Evolutionary conservation across 331 rosid genomes (phyloP).

Genomic region (Quercus phellos): DNA sequence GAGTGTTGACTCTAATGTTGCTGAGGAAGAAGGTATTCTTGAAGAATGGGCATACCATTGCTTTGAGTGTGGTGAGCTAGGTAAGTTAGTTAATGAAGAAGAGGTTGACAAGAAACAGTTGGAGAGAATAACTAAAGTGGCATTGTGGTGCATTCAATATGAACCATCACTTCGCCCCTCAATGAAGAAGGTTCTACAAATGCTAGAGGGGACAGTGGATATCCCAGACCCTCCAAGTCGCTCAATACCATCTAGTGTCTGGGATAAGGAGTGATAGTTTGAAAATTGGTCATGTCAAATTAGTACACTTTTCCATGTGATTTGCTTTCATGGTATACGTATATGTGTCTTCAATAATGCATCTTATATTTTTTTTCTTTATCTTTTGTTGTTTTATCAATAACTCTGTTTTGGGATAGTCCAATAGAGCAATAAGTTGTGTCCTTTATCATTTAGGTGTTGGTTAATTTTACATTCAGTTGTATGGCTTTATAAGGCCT

Average conservation of each 20-base stretch:
- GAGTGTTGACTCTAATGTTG: neutral
- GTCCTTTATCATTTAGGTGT: too few species aligned
- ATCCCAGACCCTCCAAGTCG: neutral
- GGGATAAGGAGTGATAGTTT: too few species aligned
- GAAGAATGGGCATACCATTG: slow-evolving; percentile 15
- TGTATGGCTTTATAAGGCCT: too few species aligned
- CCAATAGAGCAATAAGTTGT: too few species aligned
- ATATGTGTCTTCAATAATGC: too few species aligned
- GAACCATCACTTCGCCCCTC: slow-evolving; percentile 17
- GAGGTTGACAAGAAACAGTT: neutral
- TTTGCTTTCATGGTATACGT: too few species aligned
- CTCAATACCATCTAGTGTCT: neutral
- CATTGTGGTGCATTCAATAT: slow-evolving; percentile 23
- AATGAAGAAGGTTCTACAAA: slow-evolving; percentile 9
- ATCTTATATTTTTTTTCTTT: too few species aligned
- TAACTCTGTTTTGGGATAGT: too few species aligned
- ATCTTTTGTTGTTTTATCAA: too few species aligned
- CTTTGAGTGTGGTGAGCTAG: neutral
- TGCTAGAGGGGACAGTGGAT: slow-evolving; percentile 16
- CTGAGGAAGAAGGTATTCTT: neutral
- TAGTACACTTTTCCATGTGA: too few species aligned
- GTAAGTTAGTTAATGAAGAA: slow-evolving; percentile 6
- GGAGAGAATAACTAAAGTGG: slow-evolving; percentile 16
- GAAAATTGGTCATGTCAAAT: too few species aligned
- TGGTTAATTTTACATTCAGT: too few species aligned